Conservation (phyloP, 257 asterid species). For the Przewalskia tangutica region DNA sequence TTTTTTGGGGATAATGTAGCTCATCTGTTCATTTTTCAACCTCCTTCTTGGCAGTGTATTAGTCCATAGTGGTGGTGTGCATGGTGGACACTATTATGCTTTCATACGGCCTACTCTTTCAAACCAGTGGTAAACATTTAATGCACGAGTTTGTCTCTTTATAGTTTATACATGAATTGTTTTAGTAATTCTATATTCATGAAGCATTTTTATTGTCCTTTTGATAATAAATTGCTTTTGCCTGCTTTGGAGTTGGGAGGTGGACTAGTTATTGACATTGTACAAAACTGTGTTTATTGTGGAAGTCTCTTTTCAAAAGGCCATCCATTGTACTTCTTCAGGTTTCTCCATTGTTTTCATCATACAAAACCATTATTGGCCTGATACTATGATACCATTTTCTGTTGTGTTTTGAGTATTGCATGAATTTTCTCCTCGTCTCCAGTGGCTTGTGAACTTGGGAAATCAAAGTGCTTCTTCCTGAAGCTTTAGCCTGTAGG, state of each 20-base stretch:
- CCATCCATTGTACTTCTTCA: background rate
- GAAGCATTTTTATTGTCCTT: background rate
- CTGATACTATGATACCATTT: background rate
- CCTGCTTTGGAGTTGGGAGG: background rate
- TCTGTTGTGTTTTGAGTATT: background rate
- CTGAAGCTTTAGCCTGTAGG: background rate
- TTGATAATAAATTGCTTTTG: background rate
- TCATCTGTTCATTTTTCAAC: slow-evolving; percentile 1
- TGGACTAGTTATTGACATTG: background rate
- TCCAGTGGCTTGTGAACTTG: background rate
- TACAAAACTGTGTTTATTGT: background rate
- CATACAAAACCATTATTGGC: background rate
- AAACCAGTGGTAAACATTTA: slow-evolving; percentile 64
- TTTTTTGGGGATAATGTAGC: background rate
- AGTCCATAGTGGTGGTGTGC: no score
- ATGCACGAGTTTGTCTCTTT: slow-evolving; percentile 1
- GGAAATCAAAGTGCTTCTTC: background rate
- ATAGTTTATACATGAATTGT: background rate
- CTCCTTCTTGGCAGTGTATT: slow-evolving; percentile 42
- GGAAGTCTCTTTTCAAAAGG: background rate
- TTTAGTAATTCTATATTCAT: no score
- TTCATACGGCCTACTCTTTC: slow-evolving; percentile 92
- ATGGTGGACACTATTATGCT: slow-evolving; percentile 62
- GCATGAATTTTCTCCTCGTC: background rate
- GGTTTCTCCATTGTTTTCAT: background rate